Percentiles rank a stretch among this genome's conserved stretches.
Evolutionary conservation across 257 asterid species (phyloP).

Genomic region (Datura wrightii): DNA sequence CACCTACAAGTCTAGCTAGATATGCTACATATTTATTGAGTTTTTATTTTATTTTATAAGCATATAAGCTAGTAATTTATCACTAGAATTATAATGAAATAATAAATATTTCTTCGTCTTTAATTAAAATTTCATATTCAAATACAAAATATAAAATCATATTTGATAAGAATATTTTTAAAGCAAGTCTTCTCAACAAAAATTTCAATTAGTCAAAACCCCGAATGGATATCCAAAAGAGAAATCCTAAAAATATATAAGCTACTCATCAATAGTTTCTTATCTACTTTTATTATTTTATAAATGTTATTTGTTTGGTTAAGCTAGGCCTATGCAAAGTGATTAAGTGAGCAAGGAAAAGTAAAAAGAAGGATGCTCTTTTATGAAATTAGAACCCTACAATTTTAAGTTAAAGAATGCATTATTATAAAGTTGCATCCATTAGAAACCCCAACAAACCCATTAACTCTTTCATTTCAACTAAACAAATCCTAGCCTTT

Average conservation of each 20-base stretch:
- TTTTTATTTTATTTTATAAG: not conserved
- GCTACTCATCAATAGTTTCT: not conserved
- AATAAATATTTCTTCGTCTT: not conserved
- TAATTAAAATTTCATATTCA: not conserved
- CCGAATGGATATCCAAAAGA: not conserved
- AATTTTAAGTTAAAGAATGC: not conserved
- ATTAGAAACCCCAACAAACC: not conserved
- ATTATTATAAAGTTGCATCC: not conserved
- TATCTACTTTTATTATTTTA: not conserved
- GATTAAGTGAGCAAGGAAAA: not conserved
- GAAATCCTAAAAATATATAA: not conserved
- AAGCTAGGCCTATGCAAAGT: not conserved
- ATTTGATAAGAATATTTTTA: not conserved
- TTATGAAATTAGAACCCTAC: not conserved
- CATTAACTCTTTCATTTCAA: not conserved
- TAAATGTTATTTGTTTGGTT: not conserved
- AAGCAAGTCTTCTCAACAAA: not conserved
- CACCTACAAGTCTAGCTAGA: not conserved
- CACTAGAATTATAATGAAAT: too few relatives aligned
- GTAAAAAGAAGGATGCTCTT: slow-evolving; percentile 5
- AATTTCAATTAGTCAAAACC: not conserved
- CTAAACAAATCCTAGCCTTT: not conserved
- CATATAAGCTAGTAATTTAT: too few relatives aligned
- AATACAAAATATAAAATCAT: not conserved
- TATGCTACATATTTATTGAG: not conserved